A percentile compares a stretch with the other conserved stretches of the same genome.
Conservation (phyloP, 345 rosid genomes). For the Trapa incisa region DNA sequence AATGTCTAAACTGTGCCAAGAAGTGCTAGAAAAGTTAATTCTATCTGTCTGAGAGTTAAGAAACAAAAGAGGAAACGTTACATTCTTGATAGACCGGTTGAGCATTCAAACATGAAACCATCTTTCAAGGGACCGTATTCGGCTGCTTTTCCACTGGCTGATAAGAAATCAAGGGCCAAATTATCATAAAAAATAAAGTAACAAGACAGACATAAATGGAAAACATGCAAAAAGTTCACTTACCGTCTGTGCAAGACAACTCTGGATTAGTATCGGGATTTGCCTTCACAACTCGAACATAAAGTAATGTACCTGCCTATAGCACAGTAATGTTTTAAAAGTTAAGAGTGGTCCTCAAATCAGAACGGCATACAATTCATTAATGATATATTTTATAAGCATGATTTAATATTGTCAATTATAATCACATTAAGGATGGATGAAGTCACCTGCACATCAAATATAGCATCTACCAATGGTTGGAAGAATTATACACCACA, state of each 20-base stretch:
- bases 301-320: constrained; percentile 67
- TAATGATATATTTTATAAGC: not conserved
- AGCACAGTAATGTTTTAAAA: constrained; percentile 10
- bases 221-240: constrained; percentile 10
- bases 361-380: not conserved
- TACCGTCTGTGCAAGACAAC: constrained; percentile 64
- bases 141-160: constrained; percentile 74
- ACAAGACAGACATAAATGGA: not conserved
- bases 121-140: constrained; percentile 61
- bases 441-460: not conserved
- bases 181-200: not conserved
- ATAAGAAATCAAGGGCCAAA: constrained; percentile 7
- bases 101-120: constrained; percentile 76
- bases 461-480: not conserved
- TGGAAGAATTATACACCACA: not conserved
- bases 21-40: not conserved
- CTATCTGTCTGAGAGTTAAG: not conserved
- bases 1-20: not conserved
- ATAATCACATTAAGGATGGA: not conserved
- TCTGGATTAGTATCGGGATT: constrained; percentile 65
- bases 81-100: constrained; percentile 74
- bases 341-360: not conserved
- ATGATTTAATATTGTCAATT: not conserved
- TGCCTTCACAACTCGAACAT: constrained; percentile 62
- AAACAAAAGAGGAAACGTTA: constrained; percentile 15